Evolutionary conservation across 768 basidiomycete genomes (phyloP).

Genomic region (Pleurotus djamor): DNA sequence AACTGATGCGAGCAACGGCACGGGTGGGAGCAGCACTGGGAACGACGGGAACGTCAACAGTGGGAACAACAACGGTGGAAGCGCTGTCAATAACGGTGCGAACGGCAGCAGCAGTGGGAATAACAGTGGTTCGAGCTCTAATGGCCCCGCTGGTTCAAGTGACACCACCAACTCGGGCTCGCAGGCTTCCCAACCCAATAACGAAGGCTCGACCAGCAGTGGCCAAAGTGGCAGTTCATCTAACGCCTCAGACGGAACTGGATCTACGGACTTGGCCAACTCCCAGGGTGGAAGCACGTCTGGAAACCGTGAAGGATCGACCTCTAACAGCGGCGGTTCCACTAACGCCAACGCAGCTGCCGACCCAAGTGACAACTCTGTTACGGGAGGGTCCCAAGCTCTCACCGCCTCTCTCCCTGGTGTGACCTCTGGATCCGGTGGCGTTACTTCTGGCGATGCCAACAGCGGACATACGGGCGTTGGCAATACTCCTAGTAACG

Average conservation of each 20-base stretch:
- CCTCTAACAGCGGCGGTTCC: background rate
- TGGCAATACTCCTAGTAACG: background rate
- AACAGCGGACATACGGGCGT: background rate
- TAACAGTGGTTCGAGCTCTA: background rate
- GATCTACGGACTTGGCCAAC: background rate
- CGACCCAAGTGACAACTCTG: background rate
- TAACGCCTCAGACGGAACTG: background rate
- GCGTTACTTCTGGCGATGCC: background rate
- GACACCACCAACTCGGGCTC: background rate
- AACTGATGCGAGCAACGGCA: background rate
- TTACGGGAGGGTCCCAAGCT: background rate
- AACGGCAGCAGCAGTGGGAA: background rate
- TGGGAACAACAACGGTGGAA: conserved; percentile 7
- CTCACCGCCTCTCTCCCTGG: background rate
- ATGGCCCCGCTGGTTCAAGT: background rate
- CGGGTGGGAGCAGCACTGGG: background rate
- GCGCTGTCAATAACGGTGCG: conserved; percentile 10
- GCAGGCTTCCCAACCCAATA: background rate
- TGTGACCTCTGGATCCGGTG: background rate
- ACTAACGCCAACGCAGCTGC: background rate
- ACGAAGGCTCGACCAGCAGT: background rate
- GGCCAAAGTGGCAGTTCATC: conserved; percentile 5
- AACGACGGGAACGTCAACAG: background rate
- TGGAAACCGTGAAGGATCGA: background rate
- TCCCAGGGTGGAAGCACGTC: background rate